Base-by-base conservation (phyloP, 768 basidiomycete species). In the Suillus subalutaceus region DNA sequence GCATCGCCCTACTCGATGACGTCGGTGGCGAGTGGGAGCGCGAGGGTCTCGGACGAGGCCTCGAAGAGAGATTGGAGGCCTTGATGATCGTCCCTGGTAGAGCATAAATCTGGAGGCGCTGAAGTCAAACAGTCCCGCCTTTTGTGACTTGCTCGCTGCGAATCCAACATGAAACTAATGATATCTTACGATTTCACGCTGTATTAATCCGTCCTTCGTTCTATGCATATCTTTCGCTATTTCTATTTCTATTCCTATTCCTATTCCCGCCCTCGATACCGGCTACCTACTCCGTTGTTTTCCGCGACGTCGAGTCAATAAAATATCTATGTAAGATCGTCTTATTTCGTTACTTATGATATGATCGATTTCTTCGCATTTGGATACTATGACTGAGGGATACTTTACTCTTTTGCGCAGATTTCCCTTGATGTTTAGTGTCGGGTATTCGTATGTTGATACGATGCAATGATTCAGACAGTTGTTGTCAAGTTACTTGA, bases 21-120 rank as follows among this genome's bases (percentile, higher is more conserved):
- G 78, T 85, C 1, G 92, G 92, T 10, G 92, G 93, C 0, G 94
- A 96, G 77, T 96, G 93, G 93, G 91, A 93, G 68, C 80, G 93
- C 2, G 91, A 93, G 70, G 94, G 94, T 0, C 75, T 96, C 32
- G 94, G 94, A 0, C 85, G 80, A 66, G 94, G 94, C 0, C 76
- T 96, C 59, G 94, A 92, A 77, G 94, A 95, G 80, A 80, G 94
- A 64, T 75, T 96, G 63, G 94, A 95, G 71, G 83, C 80, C 38
- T 72, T 87, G 68, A 82, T 83, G 79, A 71, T 72, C 26, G 62
- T 73, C 41, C 75, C 74, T 35, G 72, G 71, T 6, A 70, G 38
- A 26, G 77, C 65, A 30, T 79, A 66, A 76, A 12, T 20, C 8
- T 16, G 32, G 7, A 32, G 40, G 15, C 38, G 8, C 15, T 40